Evolutionary conservation across 2,329 filamentous ascomycete species (phyloP), one percentile per base, ranked within the genome.

Genomic region (Sporothrix phasma): DNA sequence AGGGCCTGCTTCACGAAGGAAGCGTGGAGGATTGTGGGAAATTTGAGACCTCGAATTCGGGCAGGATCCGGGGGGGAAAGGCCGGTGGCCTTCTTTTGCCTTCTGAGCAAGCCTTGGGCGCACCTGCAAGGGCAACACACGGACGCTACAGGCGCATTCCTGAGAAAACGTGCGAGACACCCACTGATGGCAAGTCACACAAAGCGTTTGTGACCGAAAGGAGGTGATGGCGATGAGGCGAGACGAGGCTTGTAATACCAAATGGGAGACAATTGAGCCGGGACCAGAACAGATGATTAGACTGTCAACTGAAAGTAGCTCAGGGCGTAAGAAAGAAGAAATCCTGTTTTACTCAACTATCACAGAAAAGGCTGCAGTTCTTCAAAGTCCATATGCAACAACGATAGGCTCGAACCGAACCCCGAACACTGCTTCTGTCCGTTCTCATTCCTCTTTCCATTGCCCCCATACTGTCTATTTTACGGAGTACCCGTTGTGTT

Each of bases 91-190:
- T 45, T 31, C 24, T 31, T 19, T 15, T 26, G n/a, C n/a, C 37
- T 53, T 22, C 19, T 49, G 17, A 29, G 51, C 43, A 34, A 46
- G 37, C 53, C 34, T 26, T 62, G 37, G 43, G n/a, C 8, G 37
- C 41, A 46, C 53, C 53, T 65, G 26, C 64, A 60, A 45, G 46
- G 51, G 37, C 62, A 66, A 58, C 62, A 58, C 58, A 66, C 62
- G 31, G 58, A 59, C 54, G 47, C 45, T 62, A 45, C 62, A 15
- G 49, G 49, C 41, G 41, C 64, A 61, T 58, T 58, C 56, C 56
- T 24, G 29, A 19, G 26, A 58, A 54, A 62, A 46, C 34, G 60
- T 37, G 64, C 51, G n/a, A 34, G 41, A 47, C 59, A 24, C n/a
- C n/a, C n/a, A n/a, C 46, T 24, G 51, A 59, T 26, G 34, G 37